These are phyloP conservation scores for Trichoderma sp. DNA, from an alignment of 2,329 filamentous ascomycete species.

Conservation along the genomic window DNA sequence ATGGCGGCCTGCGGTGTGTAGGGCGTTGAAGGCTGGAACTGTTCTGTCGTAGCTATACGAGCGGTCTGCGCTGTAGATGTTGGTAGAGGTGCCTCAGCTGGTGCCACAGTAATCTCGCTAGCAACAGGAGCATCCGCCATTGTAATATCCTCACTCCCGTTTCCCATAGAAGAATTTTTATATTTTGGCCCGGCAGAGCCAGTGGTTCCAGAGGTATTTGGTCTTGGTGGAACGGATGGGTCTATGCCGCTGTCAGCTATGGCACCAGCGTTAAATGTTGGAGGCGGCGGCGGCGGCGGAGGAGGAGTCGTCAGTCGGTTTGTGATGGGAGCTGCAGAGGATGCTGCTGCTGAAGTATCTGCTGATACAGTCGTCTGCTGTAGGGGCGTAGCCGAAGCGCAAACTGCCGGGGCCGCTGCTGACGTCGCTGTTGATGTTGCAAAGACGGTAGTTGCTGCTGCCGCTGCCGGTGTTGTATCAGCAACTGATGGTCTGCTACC, in stretches of 20 bases:
- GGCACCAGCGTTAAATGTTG: not conserved
- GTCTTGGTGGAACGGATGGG: slow-evolving; percentile 3
- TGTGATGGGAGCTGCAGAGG: not conserved
- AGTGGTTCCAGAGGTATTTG: not conserved
- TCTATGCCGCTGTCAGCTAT: not conserved
- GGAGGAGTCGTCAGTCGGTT: slow-evolving; percentile 18
- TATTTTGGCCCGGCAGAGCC: not conserved
- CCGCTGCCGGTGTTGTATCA: not conserved
- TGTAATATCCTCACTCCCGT: slow-evolving; percentile 19
- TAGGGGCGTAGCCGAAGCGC: not conserved
- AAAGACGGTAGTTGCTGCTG: not conserved
- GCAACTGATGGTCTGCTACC: not conserved
- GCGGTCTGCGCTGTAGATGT: slow-evolving; percentile 12
- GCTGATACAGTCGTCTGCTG: not conserved
- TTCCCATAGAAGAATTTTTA: not conserved
- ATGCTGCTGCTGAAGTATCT: not conserved
- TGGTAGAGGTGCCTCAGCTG: slow-evolving; percentile 9
- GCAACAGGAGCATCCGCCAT: slow-evolving; percentile 23
- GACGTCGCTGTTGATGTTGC: not conserved
- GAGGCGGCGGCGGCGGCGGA: slow-evolving; percentile 20
- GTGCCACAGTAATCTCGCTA: not conserved
- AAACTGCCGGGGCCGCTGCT: not conserved
- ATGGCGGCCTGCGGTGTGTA: slow-evolving; percentile 34
- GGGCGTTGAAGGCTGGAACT: slow-evolving; percentile 33
- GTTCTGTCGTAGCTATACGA: slow-evolving; percentile 24